Evolutionary conservation across 441 rosid species (phyloP).

Genomic region (Pelargonium australe): DNA sequence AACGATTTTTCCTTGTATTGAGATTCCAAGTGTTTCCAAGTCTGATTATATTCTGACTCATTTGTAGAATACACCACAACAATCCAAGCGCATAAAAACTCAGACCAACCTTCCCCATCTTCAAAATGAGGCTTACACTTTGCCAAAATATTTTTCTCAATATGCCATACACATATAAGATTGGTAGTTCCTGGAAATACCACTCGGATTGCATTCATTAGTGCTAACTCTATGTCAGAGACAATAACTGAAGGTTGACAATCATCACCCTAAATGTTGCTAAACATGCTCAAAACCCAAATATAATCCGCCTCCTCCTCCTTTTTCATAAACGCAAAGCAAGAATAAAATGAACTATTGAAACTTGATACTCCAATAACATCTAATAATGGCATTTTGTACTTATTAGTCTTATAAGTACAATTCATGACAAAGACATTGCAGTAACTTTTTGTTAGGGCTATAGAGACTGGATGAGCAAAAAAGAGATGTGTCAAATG

Average conservation of each 20-base stretch:
- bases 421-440: conserved; percentile 14
- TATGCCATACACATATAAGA: conserved; percentile 16
- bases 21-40: too few relatives aligned
- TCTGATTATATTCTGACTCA: too few relatives aligned
- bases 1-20: too few relatives aligned
- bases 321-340: background rate
- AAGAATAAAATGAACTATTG: conserved; percentile 9
- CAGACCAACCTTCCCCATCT: background rate
- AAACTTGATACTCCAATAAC: conserved; percentile 4
- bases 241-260: conserved; percentile 13
- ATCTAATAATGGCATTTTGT: conserved; percentile 16
- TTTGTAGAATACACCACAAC: too few relatives aligned
- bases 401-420: conserved; percentile 12
- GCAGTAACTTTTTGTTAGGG: background rate
- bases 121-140: conserved; percentile 6
- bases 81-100: too few relatives aligned
- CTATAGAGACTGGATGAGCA: background rate
- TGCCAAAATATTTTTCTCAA: conserved; percentile 15
- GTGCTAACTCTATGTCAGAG: conserved; percentile 15
- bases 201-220: conserved; percentile 11
- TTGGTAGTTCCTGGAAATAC: conserved; percentile 2
- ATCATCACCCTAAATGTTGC: background rate
- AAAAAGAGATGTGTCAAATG: conserved; percentile 6
- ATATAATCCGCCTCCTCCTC: conserved; percentile 11
- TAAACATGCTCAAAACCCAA: conserved; percentile 15